Evolutionary conservation across 176 grass and related monocot species (phyloP).

Genomic region (Pontederia crassipes): DNA sequence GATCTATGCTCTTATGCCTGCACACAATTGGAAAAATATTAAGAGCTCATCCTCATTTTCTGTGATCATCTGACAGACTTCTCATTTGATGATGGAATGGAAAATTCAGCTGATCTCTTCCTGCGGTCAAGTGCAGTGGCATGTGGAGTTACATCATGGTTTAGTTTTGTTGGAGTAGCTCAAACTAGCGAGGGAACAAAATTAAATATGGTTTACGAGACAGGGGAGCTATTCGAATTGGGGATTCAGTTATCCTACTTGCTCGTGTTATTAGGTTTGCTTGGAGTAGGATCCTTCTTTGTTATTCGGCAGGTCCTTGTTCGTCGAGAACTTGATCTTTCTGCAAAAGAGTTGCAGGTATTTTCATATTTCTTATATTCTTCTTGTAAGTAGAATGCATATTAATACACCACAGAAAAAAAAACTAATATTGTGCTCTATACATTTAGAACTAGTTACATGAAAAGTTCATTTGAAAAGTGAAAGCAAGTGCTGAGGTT

Average conservation of each 20-base stretch:
- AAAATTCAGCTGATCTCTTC: slow-evolving; percentile 23
- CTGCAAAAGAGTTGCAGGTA: slow-evolving; percentile 98
- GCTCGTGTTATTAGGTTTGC: slow-evolving; percentile 68
- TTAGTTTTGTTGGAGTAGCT: slow-evolving; percentile 40
- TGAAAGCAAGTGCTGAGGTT: too few species aligned
- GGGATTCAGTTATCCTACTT: slow-evolving; percentile 92
- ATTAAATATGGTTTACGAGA: slow-evolving; percentile 63
- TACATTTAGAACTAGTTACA: too few species aligned
- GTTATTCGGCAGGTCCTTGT: slow-evolving; percentile 93
- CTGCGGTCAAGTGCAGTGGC: slow-evolving; percentile 28
- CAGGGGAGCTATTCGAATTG: slow-evolving; percentile 83
- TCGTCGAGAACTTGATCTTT: slow-evolving; percentile 92
- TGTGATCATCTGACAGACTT: slow-evolving; percentile 5
- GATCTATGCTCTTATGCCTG: background rate
- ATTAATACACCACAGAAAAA: too few species aligned
- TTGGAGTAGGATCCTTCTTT: slow-evolving; percentile 81
- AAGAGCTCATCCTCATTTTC: slow-evolving; percentile 7
- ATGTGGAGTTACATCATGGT: slow-evolving; percentile 51
- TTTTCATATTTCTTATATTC: background rate
- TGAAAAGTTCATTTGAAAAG: too few species aligned
- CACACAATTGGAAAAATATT: background rate
- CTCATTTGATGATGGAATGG: slow-evolving; percentile 15
- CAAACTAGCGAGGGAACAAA: slow-evolving; percentile 55
- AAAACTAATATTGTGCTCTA: too few species aligned
- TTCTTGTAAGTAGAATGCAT: too few species aligned